Percentiles rank a stretch among this genome's conserved stretches.
These are phyloP conservation scores for Aureobasidium lini DNA, from an alignment of 2,329 filamentous ascomycete genomes.

Conservation along the genomic window DNA sequence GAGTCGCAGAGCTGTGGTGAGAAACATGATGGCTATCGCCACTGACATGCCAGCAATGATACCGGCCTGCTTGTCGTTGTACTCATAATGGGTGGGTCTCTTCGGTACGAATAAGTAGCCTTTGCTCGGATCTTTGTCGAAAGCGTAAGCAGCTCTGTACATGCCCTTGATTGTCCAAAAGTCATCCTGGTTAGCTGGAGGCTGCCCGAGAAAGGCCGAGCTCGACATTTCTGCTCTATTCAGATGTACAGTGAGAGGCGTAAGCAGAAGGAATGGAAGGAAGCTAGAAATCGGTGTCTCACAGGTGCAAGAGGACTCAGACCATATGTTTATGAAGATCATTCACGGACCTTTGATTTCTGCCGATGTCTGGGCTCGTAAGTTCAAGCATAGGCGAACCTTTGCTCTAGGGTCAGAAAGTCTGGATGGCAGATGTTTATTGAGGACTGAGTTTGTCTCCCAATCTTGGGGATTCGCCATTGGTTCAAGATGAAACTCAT, in stretches of 20 bases:
- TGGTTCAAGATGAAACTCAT: not conserved
- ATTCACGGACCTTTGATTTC: not conserved
- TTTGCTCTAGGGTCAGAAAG: not conserved
- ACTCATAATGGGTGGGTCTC: not conserved
- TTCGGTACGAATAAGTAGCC: slow-evolving; percentile 2
- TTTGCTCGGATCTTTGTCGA: slow-evolving; percentile 2
- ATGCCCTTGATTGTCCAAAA: slow-evolving; percentile 6
- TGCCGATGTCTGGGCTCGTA: not conserved
- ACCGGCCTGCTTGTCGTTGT: slow-evolving; percentile 9
- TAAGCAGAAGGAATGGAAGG: not conserved
- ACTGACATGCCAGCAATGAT: not conserved
- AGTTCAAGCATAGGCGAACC: not conserved
- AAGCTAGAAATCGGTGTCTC: not conserved
- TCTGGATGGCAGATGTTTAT: not conserved
- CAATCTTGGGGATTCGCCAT: not conserved
- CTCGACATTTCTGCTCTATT: not conserved
- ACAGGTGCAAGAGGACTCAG: not conserved
- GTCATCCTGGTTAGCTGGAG: not conserved
- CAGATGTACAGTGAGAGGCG: not conserved
- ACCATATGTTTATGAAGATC: not conserved
- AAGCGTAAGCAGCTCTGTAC: slow-evolving; percentile 4
- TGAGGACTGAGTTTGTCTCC: not conserved
- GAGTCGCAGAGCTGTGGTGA: not conserved
- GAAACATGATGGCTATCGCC: slow-evolving; percentile 1
- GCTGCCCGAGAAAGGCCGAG: not conserved